These are phyloP conservation scores for Leptographium wingfieldii DNA, from an alignment of 2,329 filamentous ascomycete species.

Conservation along the genomic window DNA sequence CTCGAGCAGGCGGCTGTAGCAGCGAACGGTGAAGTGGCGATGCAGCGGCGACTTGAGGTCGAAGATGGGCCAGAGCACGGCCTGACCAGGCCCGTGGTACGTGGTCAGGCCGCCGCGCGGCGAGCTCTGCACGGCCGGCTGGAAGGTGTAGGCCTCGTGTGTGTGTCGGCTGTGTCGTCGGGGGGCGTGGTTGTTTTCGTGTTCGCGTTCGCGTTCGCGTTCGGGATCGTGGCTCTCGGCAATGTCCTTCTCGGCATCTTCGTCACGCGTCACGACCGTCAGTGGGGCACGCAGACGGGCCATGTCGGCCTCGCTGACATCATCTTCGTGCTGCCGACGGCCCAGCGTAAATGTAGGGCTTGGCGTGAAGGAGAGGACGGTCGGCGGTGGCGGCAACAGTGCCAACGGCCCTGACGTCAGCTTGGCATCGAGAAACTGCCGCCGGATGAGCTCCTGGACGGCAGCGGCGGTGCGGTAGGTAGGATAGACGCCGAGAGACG, in stretches of 20 bases:
- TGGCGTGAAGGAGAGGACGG: conserved; percentile 72
- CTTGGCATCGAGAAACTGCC: conserved; percentile 48
- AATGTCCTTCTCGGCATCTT: conserved; percentile 9
- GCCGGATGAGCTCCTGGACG: conserved; percentile 26
- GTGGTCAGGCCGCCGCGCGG: conserved; percentile 84
- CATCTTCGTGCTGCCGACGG: conserved; percentile 51
- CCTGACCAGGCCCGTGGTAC: conserved; percentile 87
- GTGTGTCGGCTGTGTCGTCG: neutral
- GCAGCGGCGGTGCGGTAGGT: conserved; percentile 24
- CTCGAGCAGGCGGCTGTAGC: conserved; percentile 71
- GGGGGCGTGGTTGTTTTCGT: conserved; percentile 17
- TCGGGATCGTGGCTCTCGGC: neutral
- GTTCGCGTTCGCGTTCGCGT: too few relatives aligned
- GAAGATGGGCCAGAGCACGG: conserved; percentile 86
- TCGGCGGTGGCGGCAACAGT: conserved; percentile 44
- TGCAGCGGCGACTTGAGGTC: conserved; percentile 52
- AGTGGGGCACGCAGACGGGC: conserved; percentile 30
- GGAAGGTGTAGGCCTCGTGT: conserved; percentile 16
- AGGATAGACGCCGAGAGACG: conserved; percentile 16
- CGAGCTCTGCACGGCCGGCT: conserved; percentile 54
- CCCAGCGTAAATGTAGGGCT: conserved; percentile 81
- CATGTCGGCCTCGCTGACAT: conserved; percentile 33
- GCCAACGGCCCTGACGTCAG: neutral
- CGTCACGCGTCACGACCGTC: conserved; percentile 15
- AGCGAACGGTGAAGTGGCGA: conserved; percentile 50